phyloP scores from a whole-genome alignment of 768 basidiomycete species.

The Boletus speciosus region DNA sequence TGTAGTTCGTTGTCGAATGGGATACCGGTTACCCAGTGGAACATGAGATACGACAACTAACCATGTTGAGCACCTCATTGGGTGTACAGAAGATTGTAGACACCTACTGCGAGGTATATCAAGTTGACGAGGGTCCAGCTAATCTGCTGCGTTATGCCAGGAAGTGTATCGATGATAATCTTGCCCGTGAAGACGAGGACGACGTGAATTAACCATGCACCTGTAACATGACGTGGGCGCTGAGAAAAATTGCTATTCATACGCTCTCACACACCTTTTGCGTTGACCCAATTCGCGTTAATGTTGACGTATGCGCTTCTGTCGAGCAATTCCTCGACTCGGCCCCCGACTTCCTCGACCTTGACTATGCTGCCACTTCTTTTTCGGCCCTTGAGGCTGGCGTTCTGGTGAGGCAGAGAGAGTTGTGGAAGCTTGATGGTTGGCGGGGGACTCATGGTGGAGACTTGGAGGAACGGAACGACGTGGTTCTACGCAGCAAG shows the following conservation, averaged over 20 bases:
- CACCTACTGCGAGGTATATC: slow-evolving; percentile 79
- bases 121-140: slow-evolving; percentile 96
- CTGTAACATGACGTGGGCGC: slow-evolving; percentile 39
- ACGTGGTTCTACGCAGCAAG: background rate
- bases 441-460: slow-evolving; percentile 48
- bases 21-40: slow-evolving; percentile 96
- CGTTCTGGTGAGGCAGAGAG: slow-evolving; percentile 26
- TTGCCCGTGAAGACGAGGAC: slow-evolving; percentile 89
- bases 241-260: slow-evolving; percentile 8
- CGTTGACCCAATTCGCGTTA: slow-evolving; percentile 92
- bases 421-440: slow-evolving; percentile 55
- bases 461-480: background rate
- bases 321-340: slow-evolving; percentile 73
- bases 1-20: slow-evolving; percentile 88
- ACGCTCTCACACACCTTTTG: slow-evolving; percentile 58
- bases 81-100: background rate
- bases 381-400: slow-evolving; percentile 42
- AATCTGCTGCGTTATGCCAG: slow-evolving; percentile 89
- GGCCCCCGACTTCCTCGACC: slow-evolving; percentile 76
- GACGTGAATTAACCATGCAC: slow-evolving; percentile 97
- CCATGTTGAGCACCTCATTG: slow-evolving; percentile 2
- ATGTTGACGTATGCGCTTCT: slow-evolving; percentile 78
- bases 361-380: slow-evolving; percentile 77
- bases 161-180: slow-evolving; percentile 88
- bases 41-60: slow-evolving; percentile 96